Base-by-base conservation (phyloP, 139 green algal genomes). In the Spirogloea muscicola region DNA sequence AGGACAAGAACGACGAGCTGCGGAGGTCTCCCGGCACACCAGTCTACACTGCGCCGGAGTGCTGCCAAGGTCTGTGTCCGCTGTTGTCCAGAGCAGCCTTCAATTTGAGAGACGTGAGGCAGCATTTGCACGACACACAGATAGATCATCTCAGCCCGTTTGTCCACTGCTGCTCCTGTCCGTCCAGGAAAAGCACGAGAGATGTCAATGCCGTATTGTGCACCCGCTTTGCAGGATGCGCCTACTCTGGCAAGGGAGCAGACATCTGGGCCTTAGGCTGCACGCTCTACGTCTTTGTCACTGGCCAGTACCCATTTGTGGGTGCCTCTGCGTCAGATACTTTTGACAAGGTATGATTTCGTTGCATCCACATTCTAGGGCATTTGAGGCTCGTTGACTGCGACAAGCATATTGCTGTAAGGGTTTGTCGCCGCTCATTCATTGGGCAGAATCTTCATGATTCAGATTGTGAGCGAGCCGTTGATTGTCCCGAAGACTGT, bases 251-350 rank as follows among this genome's bases (percentile, higher is more conserved):
- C 68, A 58, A 48, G 31, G 31, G 31, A 39, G 74, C 74, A 7
- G 74, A 82, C 51, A 64, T 58, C 13, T 82, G 74, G 74, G 74
- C 74, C 3, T 37, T 82, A 43, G 74, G 74, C 13, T 82, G 81
- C 39, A 81, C 68, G 6, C 34, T 78, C 16, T 82, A 72, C 42
- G 42, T 74, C 18, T n/a, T 82, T 5, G 21, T 81, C 27, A 38
- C 27, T 7, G 74, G 71, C 7, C 44, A 49, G 29, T 81, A 72
- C 41, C 74, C 74, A 10, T 82, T 82, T 31, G 13, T 77, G 4
- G 72, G 66, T 18, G 16, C 59, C 31, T 78, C 72, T 5, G 27
- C 31, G 29, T 36, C 29, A 9, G 21, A 36, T 10, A 74, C 61
- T 18, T 79, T 79, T 29, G 70, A 74, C 31, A 74, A 74, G 65